phyloP scores from a whole-genome alignment of 2,329 filamentous ascomycete genomes.

The Cercospora nicotianae region DNA sequence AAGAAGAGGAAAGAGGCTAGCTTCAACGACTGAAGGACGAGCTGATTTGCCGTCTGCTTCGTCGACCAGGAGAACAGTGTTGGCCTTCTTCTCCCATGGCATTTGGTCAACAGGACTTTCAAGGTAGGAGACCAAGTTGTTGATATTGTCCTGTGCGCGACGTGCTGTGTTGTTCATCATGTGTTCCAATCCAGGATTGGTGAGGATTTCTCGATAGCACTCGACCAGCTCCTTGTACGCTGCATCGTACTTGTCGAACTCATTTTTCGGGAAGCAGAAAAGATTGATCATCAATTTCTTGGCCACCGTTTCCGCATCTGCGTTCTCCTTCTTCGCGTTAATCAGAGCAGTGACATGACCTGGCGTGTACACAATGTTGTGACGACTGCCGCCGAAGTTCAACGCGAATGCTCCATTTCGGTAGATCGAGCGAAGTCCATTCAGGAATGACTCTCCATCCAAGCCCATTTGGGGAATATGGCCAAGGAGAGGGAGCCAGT shows the following conservation, averaged over 20 bases:
- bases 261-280: conserved; percentile 43
- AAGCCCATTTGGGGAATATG: conserved; percentile 55
- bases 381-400: conserved; percentile 51
- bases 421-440: conserved; percentile 42
- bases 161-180: conserved; percentile 42
- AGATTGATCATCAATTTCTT: conserved; percentile 38
- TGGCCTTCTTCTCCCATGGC: conserved; percentile 60
- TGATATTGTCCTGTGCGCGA: conserved; percentile 48
- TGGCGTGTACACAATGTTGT: conserved; percentile 54
- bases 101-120: conserved; percentile 61
- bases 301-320: conserved; percentile 32
- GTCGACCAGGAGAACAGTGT: conserved; percentile 41
- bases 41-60: conserved; percentile 39
- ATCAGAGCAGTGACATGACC: conserved; percentile 48
- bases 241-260: conserved; percentile 42
- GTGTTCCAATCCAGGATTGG: conserved; percentile 49
- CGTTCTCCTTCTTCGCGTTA: conserved; percentile 39
- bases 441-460: conserved; percentile 48
- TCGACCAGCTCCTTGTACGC: conserved; percentile 38
- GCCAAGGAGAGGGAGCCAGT: conserved; percentile 61
- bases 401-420: conserved; percentile 50
- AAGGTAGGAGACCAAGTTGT: conserved; percentile 60
- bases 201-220: conserved; percentile 47
- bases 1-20: conserved; percentile 54
- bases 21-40: conserved; percentile 52